Evolutionary conservation across 441 rosid genomes (phyloP).

Genomic region (Adansonia grandidieri): DNA sequence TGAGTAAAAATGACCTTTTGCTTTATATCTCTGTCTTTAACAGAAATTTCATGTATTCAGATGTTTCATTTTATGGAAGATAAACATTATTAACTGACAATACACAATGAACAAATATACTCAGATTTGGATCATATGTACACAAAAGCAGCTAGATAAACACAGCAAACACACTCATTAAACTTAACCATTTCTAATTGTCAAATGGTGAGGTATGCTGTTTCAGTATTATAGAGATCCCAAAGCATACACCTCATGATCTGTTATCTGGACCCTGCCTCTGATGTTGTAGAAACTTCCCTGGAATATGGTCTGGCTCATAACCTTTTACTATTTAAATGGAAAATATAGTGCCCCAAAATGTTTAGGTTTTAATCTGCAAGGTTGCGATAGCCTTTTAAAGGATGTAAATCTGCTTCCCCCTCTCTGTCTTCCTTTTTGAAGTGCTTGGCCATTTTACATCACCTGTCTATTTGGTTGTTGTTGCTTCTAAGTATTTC

Average conservation of each 20-base stretch:
- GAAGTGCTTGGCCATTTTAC: background rate
- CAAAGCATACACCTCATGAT: background rate
- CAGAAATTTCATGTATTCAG: background rate
- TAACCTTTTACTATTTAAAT: background rate
- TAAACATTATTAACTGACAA: constrained; percentile 8
- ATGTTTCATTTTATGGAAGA: constrained; percentile 2
- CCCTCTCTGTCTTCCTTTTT: background rate
- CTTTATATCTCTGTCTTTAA: background rate
- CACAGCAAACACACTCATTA: background rate
- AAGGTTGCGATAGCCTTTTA: background rate
- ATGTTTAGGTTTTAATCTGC: constrained; percentile 1
- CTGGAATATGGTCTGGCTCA: background rate
- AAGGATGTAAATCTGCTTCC: background rate
- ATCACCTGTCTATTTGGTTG: background rate
- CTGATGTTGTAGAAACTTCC: background rate
- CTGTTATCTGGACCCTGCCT: background rate
- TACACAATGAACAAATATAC: background rate
- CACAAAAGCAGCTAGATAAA: background rate
- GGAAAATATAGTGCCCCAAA: background rate
- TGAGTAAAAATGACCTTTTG: background rate
- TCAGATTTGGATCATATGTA: background rate
- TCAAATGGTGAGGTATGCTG: background rate
- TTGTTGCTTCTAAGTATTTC: background rate
- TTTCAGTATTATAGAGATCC: background rate
- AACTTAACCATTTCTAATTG: background rate